These are phyloP conservation scores for Blastobotrys arbuscula DNA, from an alignment of 1,139 yeast genomes.

Conservation along the genomic window DNA sequence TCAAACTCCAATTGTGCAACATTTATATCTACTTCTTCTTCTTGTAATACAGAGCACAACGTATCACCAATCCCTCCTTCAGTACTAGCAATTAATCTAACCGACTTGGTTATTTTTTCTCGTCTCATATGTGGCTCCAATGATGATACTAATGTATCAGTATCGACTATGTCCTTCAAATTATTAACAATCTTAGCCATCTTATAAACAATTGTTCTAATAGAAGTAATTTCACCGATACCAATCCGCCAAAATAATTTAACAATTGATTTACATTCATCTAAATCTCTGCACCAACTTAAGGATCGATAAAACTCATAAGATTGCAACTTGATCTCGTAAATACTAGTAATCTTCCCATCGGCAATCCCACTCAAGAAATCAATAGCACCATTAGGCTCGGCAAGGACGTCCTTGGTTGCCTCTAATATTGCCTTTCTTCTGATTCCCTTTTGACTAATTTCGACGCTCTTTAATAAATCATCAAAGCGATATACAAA, in stretches of 20 bases:
- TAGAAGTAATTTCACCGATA: background rate
- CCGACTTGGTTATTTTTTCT: background rate
- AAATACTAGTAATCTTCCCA: constrained; percentile 1
- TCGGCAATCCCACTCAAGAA: background rate
- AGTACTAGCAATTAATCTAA: background rate
- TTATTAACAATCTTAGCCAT: background rate
- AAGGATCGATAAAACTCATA: background rate
- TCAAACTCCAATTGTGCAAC: background rate
- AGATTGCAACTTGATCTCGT: background rate
- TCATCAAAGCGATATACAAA: background rate
- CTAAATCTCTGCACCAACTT: background rate
- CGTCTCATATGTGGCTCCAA: background rate
- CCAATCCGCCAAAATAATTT: constrained; percentile 3
- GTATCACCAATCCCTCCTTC: background rate
- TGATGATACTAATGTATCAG: background rate
- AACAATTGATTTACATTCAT: background rate
- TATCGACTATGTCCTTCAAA: background rate
- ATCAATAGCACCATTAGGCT: background rate
- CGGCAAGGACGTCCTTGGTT: background rate
- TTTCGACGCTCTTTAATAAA: background rate
- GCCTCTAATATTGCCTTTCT: background rate
- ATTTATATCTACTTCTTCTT: background rate
- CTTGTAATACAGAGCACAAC: background rate
- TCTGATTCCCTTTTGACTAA: background rate
- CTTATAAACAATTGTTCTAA: background rate